Evolutionary conservation across 139 green algal species (phyloP).

Genomic region (Pleodorina starrii): DNA sequence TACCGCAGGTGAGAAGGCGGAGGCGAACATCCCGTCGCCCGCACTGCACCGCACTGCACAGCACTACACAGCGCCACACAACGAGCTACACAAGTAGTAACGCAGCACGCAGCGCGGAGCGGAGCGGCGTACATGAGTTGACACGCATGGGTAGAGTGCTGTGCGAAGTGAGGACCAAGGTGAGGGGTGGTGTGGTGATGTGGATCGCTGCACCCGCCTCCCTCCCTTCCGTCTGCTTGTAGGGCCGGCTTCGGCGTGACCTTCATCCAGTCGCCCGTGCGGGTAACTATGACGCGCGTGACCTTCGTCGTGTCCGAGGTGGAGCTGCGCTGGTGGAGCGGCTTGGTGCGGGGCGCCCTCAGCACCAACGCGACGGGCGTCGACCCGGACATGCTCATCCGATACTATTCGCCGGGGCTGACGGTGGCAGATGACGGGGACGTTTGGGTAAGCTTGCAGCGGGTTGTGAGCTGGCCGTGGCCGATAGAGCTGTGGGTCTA

Average conservation of each 20-base stretch:
- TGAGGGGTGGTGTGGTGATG: no score
- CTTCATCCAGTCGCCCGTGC: not conserved
- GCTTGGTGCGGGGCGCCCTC: not conserved
- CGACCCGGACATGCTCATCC: not conserved
- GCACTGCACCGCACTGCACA: no score
- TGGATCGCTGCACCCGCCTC: no score
- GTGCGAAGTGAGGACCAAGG: no score
- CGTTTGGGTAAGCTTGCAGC: not conserved
- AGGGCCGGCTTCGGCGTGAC: not conserved
- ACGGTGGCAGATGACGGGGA: not conserved
- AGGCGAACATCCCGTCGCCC: not conserved
- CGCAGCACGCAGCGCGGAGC: no score
- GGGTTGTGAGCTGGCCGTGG: no score
- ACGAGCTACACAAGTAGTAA: no score
- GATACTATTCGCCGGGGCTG: not conserved
- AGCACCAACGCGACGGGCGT: not conserved
- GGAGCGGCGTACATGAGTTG: no score
- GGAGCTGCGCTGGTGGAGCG: constrained; percentile 21
- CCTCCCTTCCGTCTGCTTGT: no score
- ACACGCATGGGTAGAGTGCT: no score
- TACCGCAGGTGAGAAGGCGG: constrained; percentile 2
- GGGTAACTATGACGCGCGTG: not conserved
- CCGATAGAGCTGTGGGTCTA: no score
- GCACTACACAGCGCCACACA: no score
- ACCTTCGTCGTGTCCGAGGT: not conserved